Conservation (phyloP, 2,329 filamentous ascomycete species). For the Ophiostoma sp. region DNA sequence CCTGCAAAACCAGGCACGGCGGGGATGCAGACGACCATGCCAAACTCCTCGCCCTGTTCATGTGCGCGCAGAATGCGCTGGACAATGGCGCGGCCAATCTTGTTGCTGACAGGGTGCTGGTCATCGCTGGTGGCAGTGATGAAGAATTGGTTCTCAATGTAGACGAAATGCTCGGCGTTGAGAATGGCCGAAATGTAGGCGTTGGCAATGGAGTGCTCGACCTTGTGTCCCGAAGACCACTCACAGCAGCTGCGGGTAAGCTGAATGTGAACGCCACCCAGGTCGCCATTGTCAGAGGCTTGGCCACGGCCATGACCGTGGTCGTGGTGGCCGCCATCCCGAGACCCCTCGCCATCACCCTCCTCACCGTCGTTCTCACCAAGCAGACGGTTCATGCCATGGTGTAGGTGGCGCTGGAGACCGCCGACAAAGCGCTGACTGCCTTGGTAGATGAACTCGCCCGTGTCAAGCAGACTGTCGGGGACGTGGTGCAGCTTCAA, state of each 20-base stretch:
- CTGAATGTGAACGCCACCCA: conserved; percentile 47
- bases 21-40: conserved; percentile 75
- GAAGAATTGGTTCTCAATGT: conserved; percentile 87
- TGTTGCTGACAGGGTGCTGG: conserved; percentile 73
- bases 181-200: conserved; percentile 75
- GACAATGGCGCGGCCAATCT: conserved; percentile 76
- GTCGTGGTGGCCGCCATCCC: conserved; percentile 14
- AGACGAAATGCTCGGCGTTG: conserved; percentile 70
- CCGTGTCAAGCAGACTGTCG: conserved; percentile 28
- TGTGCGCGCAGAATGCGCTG: conserved; percentile 73
- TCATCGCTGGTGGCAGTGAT: conserved; percentile 74
- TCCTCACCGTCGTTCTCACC: conserved; percentile 35
- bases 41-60: conserved; percentile 65
- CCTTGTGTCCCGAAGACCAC: conserved; percentile 55
- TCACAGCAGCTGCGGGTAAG: conserved; percentile 51
- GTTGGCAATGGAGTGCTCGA: conserved; percentile 78
- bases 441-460: conserved; percentile 31
- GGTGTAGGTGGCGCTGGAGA: conserved; percentile 40
- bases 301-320: not conserved
- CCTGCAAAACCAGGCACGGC: conserved; percentile 81
- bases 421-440: conserved; percentile 36
- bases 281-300: conserved; percentile 26
- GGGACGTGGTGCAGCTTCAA: conserved; percentile 31
- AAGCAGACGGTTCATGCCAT: conserved; percentile 43
- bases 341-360: conserved; percentile 26